phyloP scores from a whole-genome alignment of 192 early-diverging fungal genomes.

The Irineochytrium annulatum region DNA sequence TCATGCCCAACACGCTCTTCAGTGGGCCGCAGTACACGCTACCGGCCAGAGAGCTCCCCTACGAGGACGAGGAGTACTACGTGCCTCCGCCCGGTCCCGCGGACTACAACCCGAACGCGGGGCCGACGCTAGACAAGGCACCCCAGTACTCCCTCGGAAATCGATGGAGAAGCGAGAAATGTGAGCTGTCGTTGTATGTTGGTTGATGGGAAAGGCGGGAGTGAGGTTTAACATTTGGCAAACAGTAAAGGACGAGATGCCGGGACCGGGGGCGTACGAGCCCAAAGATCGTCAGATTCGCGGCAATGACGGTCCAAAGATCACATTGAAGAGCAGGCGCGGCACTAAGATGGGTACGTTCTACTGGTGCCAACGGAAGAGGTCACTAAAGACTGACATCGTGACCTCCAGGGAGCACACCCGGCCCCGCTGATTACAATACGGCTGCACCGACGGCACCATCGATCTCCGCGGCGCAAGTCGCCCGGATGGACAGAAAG shows the following conservation, averaged over 20 bases:
- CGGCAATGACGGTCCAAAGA: constrained; percentile 42
- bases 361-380: background rate
- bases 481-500: constrained; percentile 22
- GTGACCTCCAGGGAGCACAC: constrained; percentile 23
- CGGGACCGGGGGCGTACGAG: constrained; percentile 44
- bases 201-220: background rate
- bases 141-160: constrained; percentile 36
- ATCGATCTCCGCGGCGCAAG: constrained; percentile 22
- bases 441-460: constrained; percentile 10
- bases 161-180: constrained; percentile 5
- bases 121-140: constrained; percentile 15
- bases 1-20: constrained; percentile 42
- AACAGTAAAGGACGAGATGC: constrained; percentile 19
- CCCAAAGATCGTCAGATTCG: constrained; percentile 50
- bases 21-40: constrained; percentile 46
- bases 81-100: constrained; percentile 35
- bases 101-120: constrained; percentile 33
- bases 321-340: constrained; percentile 42
- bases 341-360: constrained; percentile 15
- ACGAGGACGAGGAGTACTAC: constrained; percentile 22
- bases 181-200: constrained; percentile 4
- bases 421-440: constrained; percentile 51
- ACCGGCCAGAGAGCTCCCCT: constrained; percentile 23
- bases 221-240: background rate
- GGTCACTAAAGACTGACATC: background rate